Base-by-base conservation (phyloP, 257 asterid species). In the Plantago major region DNA sequence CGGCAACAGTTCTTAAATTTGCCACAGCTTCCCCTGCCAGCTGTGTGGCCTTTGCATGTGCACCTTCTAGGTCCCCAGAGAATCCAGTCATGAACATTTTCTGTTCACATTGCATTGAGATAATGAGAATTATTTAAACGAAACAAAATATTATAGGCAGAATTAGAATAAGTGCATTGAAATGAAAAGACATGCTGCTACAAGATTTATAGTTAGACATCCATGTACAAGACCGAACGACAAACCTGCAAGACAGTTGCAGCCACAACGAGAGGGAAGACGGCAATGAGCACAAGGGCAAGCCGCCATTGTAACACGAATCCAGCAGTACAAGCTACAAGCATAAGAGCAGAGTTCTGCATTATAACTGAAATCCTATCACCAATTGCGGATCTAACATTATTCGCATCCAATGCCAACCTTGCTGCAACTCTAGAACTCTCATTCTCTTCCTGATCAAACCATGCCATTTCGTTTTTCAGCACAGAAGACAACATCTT, bases 261-360 rank as follows among this genome's bases (percentile, higher is more conserved):
- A 11, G 96, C 97, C 54, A 90, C 97, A 0, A 90, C 97, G 0
- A 90, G 84, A 0, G 97, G 97, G 62, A 90, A 90, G 55, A 90
- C 95, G 0, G 90, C 97, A 6, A 90, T 53, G 26, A 90, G 92
- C n/a, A 90, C 95, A 5, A 90, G 89, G 44, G 97, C 95, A 10
- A 90, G 88, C 55, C 96, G 93, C 97, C 96, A 90, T 56, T 90
- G 97, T 70, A 90, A 58, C n/a, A 87, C 90, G 10, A 90, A 90
- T 9, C 97, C 97, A 42, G 95, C 97, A 9, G 96, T 90, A 71
- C 96, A 90, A 3, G 97, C 96, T 9, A 90, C 97, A 3, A 90
- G 82, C 97, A 90, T 90, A 33, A 90, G 97, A 17, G 97, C 95
- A 9, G 95, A 87, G 79, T 90, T 90, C 82, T 90, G 97, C 97